These are phyloP conservation scores for Cyanidiococcus yangmingshanensis DNA, from an alignment of 23 red algal species.

Conservation along the genomic window DNA sequence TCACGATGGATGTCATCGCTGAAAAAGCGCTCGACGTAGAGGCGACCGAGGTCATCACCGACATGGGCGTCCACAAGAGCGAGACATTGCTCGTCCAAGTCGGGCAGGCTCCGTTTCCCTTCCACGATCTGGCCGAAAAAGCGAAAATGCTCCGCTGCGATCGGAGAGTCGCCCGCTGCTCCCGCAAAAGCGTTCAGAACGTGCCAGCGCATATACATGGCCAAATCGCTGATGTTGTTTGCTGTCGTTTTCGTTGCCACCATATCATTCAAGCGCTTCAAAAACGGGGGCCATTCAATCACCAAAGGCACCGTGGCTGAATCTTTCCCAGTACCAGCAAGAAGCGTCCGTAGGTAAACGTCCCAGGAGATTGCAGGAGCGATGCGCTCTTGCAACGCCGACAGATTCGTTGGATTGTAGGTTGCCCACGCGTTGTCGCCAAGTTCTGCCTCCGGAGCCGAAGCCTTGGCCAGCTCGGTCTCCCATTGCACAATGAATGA, in stretches of 20 bases:
- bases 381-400: constrained; percentile 26
- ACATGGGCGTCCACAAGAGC: constrained; percentile 28
- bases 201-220: constrained; percentile 11
- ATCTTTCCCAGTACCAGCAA: background rate
- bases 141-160: constrained; percentile 15
- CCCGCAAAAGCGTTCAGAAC: constrained; percentile 8
- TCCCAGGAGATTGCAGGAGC: constrained; percentile 25
- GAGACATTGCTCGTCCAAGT: constrained; percentile 22
- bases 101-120: constrained; percentile 5
- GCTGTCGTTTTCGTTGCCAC: background rate
- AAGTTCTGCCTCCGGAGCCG: constrained; percentile 49
- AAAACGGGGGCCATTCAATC: background rate
- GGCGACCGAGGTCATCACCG: constrained; percentile 53
- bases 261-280: background rate
- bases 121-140: constrained; percentile 20
- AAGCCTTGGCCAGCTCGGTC: constrained; percentile 40
- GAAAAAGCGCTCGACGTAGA: constrained; percentile 63
- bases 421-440: constrained; percentile 36
- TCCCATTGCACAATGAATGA: constrained; percentile 34
- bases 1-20: constrained; percentile 20
- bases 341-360: constrained; percentile 13
- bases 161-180: background rate
- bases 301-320: background rate
- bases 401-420: constrained; percentile 49
- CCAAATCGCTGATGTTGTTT: background rate